Evolutionary conservation across 257 asterid genomes (phyloP).

Genomic region (Osmanthus fragrans): DNA sequence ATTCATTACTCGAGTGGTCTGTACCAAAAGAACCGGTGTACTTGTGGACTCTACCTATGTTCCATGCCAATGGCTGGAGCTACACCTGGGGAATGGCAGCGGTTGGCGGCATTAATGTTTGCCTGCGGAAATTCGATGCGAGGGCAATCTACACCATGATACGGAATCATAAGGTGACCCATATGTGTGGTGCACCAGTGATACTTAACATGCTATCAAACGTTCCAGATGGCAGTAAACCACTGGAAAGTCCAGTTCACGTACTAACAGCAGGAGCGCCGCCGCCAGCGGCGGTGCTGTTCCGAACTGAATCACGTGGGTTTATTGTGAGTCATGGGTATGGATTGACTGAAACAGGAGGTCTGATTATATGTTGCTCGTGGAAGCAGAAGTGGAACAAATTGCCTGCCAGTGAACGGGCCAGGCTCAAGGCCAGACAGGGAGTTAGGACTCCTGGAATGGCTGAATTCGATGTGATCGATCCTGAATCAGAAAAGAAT

Average conservation of each 20-base stretch:
- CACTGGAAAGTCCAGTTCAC: slow-evolving; percentile 39
- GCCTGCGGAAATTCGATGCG: slow-evolving; percentile 69
- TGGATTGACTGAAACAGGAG: slow-evolving; percentile 83
- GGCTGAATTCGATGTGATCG: slow-evolving; percentile 54
- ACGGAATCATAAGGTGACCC: slow-evolving; percentile 51
- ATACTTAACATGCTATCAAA: slow-evolving; percentile 64
- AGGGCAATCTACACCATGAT: slow-evolving; percentile 42
- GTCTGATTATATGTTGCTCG: slow-evolving; percentile 52
- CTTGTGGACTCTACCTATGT: slow-evolving; percentile 92
- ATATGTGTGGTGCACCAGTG: slow-evolving; percentile 92
- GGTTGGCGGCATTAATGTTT: slow-evolving; percentile 61
- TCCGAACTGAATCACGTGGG: slow-evolving; percentile 60
- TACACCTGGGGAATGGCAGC: slow-evolving; percentile 88
- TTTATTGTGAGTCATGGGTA: slow-evolving; percentile 69
- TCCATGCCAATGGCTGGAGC: slow-evolving; percentile 90
- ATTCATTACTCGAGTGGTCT: slow-evolving; percentile 64
- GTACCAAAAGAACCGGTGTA: slow-evolving; percentile 65
- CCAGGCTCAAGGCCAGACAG: slow-evolving; percentile 67
- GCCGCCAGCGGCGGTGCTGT: slow-evolving; percentile 65
- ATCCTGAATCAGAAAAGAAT: slow-evolving; percentile 45
- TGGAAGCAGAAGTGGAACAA: slow-evolving; percentile 70
- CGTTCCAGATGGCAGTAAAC: slow-evolving; percentile 24
- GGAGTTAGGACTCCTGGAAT: slow-evolving; percentile 64
- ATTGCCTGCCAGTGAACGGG: slow-evolving; percentile 60
- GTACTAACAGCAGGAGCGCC: slow-evolving; percentile 80